These are phyloP conservation scores for Grosmannia clavigera DNA, from an alignment of 2,329 filamentous ascomycete genomes.

Conservation along the genomic window DNA sequence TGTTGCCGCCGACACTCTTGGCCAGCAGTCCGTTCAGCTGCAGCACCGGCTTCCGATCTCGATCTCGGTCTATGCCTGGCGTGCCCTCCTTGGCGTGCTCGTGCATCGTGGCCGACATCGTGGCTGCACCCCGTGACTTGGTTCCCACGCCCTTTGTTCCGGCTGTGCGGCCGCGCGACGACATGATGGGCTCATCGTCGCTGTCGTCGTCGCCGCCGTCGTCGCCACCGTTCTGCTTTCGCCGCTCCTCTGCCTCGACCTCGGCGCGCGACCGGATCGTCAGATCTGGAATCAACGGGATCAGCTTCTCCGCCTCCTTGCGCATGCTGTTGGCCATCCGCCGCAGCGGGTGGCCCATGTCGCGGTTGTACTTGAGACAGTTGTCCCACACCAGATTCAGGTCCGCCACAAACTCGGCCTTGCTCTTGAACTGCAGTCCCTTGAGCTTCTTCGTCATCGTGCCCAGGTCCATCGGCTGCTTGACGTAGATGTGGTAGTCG, in stretches of 20 bases:
- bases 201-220: constrained; percentile 80
- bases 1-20: constrained; percentile 20
- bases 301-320: constrained; percentile 93
- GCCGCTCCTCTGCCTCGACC: constrained; percentile 76
- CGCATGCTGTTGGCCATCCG: constrained; percentile 95
- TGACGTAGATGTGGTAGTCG: constrained; percentile 88
- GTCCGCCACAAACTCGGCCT: constrained; percentile 88
- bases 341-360: constrained; percentile 72
- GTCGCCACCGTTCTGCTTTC: constrained; percentile 75
- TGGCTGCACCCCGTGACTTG: constrained; percentile 40
- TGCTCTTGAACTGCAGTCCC: constrained; percentile 66
- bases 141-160: constrained; percentile 63
- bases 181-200: constrained; percentile 97
- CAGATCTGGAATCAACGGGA: constrained; percentile 88
- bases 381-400: constrained; percentile 95
- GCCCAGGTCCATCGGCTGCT: constrained; percentile 94
- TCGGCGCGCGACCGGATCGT: constrained; percentile 82
- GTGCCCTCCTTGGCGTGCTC: constrained; percentile 64
- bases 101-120: constrained; percentile 21
- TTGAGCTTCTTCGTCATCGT: constrained; percentile 98
- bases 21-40: constrained; percentile 53
- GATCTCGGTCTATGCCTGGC: constrained; percentile 32
- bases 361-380: constrained; percentile 89
- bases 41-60: constrained; percentile 59
- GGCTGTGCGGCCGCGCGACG: constrained; percentile 82